These are phyloP conservation scores for Ceratobasidium sp. DNA, from an alignment of 1,284 basidiomycete genomes.

Conservation along the genomic window DNA sequence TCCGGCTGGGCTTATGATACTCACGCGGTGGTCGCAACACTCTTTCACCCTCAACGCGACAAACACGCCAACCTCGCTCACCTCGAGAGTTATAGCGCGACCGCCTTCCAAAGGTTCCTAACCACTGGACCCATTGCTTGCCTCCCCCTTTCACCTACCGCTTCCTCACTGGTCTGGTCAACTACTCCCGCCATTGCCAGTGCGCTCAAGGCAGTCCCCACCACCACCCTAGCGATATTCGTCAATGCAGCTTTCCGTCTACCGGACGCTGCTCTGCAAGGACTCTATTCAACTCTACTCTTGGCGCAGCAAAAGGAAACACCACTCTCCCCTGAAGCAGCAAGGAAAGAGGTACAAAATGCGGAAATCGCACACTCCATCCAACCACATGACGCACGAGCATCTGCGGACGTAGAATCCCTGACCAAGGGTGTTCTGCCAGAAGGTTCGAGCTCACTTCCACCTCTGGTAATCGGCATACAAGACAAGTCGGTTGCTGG, in stretches of 20 bases:
- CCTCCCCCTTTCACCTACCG: slow-evolving; percentile 76
- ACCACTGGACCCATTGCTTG: slow-evolving; percentile 96
- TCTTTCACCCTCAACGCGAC: slow-evolving; percentile 62
- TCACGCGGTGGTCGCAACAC: slow-evolving; percentile 89
- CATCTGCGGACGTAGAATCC: slow-evolving; percentile 50
- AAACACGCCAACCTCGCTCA: slow-evolving; percentile 20
- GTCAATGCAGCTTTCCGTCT: slow-evolving; percentile 93
- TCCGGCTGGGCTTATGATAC: slow-evolving; percentile 94
- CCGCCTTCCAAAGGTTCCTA: slow-evolving; percentile 94
- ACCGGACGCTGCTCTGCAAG: slow-evolving; percentile 74
- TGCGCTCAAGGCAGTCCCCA: slow-evolving; percentile 72
- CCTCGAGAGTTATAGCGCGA: slow-evolving; percentile 70
- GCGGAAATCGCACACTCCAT: slow-evolving; percentile 63
- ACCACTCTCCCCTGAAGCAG: slow-evolving; percentile 43
- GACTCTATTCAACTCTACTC: slow-evolving; percentile 69
- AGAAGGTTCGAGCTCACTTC: slow-evolving; percentile 66
- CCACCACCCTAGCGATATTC: slow-evolving; percentile 71
- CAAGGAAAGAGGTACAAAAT: slow-evolving; percentile 49
- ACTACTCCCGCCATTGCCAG: slow-evolving; percentile 80
- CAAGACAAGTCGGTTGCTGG: slow-evolving; percentile 82
- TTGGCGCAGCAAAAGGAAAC: slow-evolving; percentile 57
- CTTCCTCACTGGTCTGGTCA: slow-evolving; percentile 95
- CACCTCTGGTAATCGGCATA: slow-evolving; percentile 76
- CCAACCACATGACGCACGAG: slow-evolving; percentile 65
- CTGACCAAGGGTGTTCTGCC: slow-evolving; percentile 62